Conservation (phyloP, 305 asterid species). For the Solanum hybrid region DNA sequence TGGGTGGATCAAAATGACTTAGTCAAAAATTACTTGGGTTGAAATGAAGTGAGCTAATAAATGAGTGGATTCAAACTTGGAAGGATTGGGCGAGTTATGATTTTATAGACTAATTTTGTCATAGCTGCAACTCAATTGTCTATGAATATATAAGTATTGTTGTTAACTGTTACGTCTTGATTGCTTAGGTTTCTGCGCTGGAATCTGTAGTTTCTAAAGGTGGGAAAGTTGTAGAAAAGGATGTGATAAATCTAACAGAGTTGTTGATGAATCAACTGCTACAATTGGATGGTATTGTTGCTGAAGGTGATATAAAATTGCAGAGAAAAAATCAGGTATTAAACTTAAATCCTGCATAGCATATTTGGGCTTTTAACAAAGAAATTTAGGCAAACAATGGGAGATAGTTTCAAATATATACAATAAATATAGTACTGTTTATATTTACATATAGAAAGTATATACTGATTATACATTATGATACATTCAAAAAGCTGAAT, state of each 20-base stretch:
- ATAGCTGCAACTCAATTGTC: not conserved
- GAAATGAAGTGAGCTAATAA: not conserved
- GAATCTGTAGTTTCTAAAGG: constrained; percentile 62
- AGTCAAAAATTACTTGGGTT: not conserved
- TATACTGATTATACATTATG: not conserved
- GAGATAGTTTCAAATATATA: not conserved
- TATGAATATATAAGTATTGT: not conserved
- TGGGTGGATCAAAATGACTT: not conserved
- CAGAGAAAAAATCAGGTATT: constrained; percentile 76
- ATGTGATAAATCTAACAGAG: constrained; percentile 45
- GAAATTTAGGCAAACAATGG: not conserved
- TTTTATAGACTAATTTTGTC: not conserved
- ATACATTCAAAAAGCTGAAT: no score
- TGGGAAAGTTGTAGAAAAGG: constrained; percentile 59
- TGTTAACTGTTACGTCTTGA: not conserved
- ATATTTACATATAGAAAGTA: not conserved
- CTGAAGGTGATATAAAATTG: constrained; percentile 60
- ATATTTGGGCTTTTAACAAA: not conserved
- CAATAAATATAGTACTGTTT: not conserved
- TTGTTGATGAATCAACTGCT: constrained; percentile 70
- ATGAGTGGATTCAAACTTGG: not conserved
- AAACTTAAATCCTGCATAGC: not conserved
- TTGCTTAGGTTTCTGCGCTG: constrained; percentile 51
- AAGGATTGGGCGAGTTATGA: not conserved
- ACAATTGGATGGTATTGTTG: constrained; percentile 54